phyloP scores from a whole-genome alignment of 2,329 filamentous ascomycete genomes.

The Zalaria sp. region DNA sequence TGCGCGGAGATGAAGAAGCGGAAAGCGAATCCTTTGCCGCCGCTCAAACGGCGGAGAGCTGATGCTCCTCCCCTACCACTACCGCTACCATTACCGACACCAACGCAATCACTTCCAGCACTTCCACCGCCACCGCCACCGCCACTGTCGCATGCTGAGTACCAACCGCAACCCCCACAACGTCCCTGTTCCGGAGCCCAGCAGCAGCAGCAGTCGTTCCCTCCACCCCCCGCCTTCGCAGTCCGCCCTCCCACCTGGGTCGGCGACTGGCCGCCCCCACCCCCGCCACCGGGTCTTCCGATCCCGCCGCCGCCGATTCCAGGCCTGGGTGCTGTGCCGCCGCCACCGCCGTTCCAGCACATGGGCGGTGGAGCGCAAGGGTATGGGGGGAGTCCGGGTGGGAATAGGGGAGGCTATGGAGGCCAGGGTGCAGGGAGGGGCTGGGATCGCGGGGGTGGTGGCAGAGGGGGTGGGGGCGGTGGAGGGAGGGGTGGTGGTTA shows the following conservation, averaged over 20 bases:
- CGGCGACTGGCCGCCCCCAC: background rate
- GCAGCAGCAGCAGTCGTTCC: too few species aligned
- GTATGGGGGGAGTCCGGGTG: background rate
- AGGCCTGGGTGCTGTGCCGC: background rate
- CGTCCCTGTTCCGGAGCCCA: too few species aligned
- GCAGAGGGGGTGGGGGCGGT: background rate
- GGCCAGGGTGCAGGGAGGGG: background rate
- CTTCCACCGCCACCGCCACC: background rate
- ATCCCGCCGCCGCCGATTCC: background rate
- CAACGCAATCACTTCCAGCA: background rate
- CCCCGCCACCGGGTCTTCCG: background rate
- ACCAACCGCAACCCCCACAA: background rate
- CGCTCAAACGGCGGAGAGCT: background rate
- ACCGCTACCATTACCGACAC: constrained; percentile 1
- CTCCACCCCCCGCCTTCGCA: too few species aligned
- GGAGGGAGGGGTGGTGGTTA: too few species aligned
- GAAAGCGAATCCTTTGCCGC: background rate
- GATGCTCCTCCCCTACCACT: constrained; percentile 2
- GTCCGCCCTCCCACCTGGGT: too few species aligned
- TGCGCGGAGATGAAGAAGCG: constrained; percentile 4
- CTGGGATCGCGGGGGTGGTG: background rate
- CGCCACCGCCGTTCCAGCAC: background rate
- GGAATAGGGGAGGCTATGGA: background rate
- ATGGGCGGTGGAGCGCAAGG: constrained; percentile 2
- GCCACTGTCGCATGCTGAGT: background rate